phyloP scores from a whole-genome alignment of 192 early-diverging fungal genomes.

The Coemansia sp. region DNA sequence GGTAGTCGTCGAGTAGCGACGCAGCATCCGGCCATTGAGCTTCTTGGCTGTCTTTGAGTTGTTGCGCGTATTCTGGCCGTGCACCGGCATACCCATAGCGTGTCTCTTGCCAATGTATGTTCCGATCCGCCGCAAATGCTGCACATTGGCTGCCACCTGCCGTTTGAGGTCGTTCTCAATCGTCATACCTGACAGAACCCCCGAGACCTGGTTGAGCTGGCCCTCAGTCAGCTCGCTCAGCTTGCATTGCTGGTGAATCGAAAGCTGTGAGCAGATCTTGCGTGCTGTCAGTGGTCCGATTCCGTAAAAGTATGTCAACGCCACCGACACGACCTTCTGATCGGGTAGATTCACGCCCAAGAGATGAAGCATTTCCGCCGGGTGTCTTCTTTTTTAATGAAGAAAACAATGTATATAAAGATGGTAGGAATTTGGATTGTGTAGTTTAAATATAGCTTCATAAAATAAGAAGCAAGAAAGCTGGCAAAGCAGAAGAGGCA shows the following conservation, averaged over 20 bases:
- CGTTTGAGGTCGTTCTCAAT: conserved; percentile 80
- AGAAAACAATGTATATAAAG: not conserved
- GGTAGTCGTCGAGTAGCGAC: conserved; percentile 47
- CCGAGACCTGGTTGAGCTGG: conserved; percentile 84
- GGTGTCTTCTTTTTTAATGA: not conserved
- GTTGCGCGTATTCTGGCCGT: conserved; percentile 84
- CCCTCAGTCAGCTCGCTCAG: conserved; percentile 85
- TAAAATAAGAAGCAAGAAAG: not conserved
- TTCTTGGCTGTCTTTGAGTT: conserved; percentile 87
- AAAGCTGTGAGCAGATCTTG: conserved; percentile 76
- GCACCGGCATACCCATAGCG: conserved; percentile 84
- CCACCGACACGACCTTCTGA: conserved; percentile 80
- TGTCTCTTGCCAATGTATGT: conserved; percentile 83
- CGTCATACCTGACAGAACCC: conserved; percentile 85
- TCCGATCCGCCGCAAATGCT: conserved; percentile 71
- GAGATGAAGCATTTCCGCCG: conserved; percentile 73
- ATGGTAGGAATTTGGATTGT: not conserved
- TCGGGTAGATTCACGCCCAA: conserved; percentile 96
- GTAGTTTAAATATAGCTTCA: not conserved
- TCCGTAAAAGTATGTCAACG: conserved; percentile 87
- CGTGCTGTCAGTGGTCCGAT: conserved; percentile 77
- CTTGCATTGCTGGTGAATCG: conserved; percentile 83
- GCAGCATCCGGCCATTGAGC: conserved; percentile 64
- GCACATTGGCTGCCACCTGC: conserved; percentile 68
- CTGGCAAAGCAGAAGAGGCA: not conserved